These are phyloP conservation scores for Dentiscutata heterogama DNA, from an alignment of 371 early-diverging fungal species.

Conservation along the genomic window DNA sequence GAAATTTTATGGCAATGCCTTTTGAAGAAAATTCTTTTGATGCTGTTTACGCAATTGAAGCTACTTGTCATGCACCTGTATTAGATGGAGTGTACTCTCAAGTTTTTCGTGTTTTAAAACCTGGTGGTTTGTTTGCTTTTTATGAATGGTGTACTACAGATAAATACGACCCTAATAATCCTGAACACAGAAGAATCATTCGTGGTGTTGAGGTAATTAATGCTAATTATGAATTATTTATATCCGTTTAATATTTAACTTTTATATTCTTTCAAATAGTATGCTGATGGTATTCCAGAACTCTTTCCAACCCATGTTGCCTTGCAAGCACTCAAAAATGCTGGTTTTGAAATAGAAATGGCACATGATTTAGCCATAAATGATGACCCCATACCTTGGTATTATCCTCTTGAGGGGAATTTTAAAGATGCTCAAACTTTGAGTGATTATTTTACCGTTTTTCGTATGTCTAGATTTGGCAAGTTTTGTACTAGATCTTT, in stretches of 20 bases:
- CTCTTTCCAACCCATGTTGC: constrained; percentile 77
- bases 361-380: constrained; percentile 75
- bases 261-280: constrained; percentile 46
- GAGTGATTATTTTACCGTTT: constrained; percentile 67
- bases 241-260: not conserved
- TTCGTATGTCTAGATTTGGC: constrained; percentile 60
- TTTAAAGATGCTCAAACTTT: constrained; percentile 64
- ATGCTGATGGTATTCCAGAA: constrained; percentile 89
- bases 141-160: constrained; percentile 96
- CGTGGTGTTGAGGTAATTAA: constrained; percentile 77
- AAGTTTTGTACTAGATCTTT: constrained; percentile 49
- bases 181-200: constrained; percentile 78
- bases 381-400: constrained; percentile 78
- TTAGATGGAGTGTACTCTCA: constrained; percentile 89
- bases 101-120: constrained; percentile 91
- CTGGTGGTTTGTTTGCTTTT: constrained; percentile 89
- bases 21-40: constrained; percentile 85
- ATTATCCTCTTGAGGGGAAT: constrained; percentile 79
- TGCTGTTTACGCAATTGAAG: constrained; percentile 94
- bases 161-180: constrained; percentile 78
- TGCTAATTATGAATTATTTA: not conserved
- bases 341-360: constrained; percentile 86
- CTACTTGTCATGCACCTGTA: constrained; percentile 87
- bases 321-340: constrained; percentile 79
- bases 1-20: constrained; percentile 94